These are phyloP conservation scores for Quercus dentata DNA, from an alignment of 306 rosid species.

Conservation along the genomic window DNA sequence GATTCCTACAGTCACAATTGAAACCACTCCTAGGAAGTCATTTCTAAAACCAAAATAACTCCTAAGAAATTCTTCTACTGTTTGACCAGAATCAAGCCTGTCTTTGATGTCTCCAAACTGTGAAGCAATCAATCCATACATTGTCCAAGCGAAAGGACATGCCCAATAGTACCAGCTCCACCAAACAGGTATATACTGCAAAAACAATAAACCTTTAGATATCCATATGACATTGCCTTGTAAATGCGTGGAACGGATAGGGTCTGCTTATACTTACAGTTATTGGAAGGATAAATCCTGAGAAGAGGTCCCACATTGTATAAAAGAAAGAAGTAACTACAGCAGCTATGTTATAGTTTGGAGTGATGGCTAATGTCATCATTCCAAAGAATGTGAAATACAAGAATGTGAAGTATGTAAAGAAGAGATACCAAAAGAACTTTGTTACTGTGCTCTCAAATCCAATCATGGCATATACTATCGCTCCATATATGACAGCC, in stretches of 20 bases:
- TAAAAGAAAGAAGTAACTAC: constrained; percentile 61
- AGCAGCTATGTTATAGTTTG: constrained; percentile 61
- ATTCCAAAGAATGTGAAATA: constrained; percentile 82
- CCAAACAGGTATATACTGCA: constrained; percentile 82
- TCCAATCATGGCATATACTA: constrained; percentile 55
- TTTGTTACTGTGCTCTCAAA: constrained; percentile 57
- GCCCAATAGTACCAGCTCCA: constrained; percentile 88
- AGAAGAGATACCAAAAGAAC: constrained; percentile 76
- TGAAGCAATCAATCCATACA: constrained; percentile 62
- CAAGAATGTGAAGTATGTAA: constrained; percentile 68
- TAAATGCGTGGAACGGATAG: too few species aligned
- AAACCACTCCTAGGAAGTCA: constrained; percentile 54
- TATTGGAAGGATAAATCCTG: constrained; percentile 69
- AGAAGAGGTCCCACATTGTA: constrained; percentile 76
- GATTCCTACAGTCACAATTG: constrained; percentile 43
- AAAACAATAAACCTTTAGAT: background rate
- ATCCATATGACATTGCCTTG: too few species aligned
- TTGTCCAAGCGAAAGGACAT: constrained; percentile 81
- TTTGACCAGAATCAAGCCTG: constrained; percentile 55
- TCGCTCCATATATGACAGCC: constrained; percentile 54
- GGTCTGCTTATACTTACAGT: constrained; percentile 39
- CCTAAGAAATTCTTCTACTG: constrained; percentile 52
- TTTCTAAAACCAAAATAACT: constrained; percentile 66
- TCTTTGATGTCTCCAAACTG: constrained; percentile 74
- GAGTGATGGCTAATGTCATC: constrained; percentile 76